Evolutionary conservation across 23 red algal species (phyloP).

Genomic region (Chondrus crispus): DNA sequence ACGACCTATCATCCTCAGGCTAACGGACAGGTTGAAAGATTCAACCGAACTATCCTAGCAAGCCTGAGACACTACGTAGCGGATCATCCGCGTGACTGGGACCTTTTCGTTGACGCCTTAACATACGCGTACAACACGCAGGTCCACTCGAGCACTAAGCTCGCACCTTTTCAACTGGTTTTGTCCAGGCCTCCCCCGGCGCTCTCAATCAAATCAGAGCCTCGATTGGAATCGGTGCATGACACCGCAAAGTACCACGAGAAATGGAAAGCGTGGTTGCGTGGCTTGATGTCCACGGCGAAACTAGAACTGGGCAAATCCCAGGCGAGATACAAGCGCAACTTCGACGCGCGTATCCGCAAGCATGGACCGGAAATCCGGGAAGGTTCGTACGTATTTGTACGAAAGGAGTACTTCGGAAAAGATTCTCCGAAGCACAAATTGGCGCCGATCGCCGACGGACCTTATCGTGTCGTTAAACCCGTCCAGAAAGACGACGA

Average conservation of each 20-base stretch:
- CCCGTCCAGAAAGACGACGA: neutral
- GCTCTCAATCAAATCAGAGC: neutral
- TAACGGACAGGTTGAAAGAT: constrained; percentile 50
- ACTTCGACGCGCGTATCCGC: no score
- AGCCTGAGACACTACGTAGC: neutral
- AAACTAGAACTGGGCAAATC: no score
- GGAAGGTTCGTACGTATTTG: neutral
- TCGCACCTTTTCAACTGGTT: constrained; percentile 22
- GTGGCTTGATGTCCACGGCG: neutral
- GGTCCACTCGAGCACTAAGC: neutral
- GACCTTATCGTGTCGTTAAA: neutral
- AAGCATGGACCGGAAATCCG: no score
- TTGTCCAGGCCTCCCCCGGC: neutral
- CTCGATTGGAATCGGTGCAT: neutral
- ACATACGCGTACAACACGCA: constrained; percentile 19
- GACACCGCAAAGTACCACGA: no score
- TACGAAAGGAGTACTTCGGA: neutral
- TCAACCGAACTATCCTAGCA: constrained; percentile 22
- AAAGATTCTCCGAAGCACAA: neutral
- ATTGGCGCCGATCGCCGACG: neutral
- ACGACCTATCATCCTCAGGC: constrained; percentile 32
- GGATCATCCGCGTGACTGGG: constrained; percentile 14
- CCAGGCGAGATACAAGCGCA: neutral
- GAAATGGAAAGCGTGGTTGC: neutral
- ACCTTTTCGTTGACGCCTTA: neutral